A percentile compares a stretch with the other conserved stretches of the same genome.
These are phyloP conservation scores for Fusarium verticillioides DNA, from an alignment of 2,329 filamentous ascomycete genomes.

Conservation along the genomic window DNA sequence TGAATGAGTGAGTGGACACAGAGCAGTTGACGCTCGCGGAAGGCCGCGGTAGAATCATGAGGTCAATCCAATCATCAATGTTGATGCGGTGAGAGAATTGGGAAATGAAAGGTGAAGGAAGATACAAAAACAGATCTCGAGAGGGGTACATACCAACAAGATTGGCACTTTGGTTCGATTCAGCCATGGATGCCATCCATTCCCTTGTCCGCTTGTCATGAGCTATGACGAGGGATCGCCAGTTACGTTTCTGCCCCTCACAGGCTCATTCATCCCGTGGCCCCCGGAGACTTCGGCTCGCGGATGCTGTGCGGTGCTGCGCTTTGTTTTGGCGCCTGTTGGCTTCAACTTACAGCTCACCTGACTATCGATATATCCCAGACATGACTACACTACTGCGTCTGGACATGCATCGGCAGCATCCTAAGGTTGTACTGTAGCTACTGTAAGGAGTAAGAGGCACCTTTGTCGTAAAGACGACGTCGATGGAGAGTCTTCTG, in stretches of 20 bases:
- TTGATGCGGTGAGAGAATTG: not conserved
- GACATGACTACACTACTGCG: not conserved
- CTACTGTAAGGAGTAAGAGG: not conserved
- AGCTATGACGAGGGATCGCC: constrained; percentile 43
- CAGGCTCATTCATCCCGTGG: constrained; percentile 3
- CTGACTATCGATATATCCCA: constrained; percentile 35
- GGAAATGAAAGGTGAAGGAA: not conserved
- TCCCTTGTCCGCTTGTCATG: constrained; percentile 2
- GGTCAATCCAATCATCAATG: not conserved
- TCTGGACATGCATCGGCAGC: not conserved
- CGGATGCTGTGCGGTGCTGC: constrained; percentile 36
- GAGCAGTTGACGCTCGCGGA: constrained; percentile 25
- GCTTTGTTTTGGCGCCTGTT: constrained; percentile 36
- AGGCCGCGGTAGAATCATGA: constrained; percentile 13
- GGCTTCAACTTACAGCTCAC: constrained; percentile 35
- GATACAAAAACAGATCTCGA: constrained; percentile 1
- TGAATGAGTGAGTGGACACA: not conserved
- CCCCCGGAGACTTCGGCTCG: constrained; percentile 42
- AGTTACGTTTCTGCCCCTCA: constrained; percentile 27
- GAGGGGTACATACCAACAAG: constrained; percentile 16
- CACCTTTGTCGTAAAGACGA: constrained; percentile 9
- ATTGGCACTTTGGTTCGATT: constrained; percentile 24
- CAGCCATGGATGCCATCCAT: not conserved
- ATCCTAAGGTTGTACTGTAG: not conserved
- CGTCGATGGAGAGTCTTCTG: constrained; percentile 1